Base-by-base conservation (phyloP, 1,284 basidiomycete genomes). In the Puccinia triticina region DNA sequence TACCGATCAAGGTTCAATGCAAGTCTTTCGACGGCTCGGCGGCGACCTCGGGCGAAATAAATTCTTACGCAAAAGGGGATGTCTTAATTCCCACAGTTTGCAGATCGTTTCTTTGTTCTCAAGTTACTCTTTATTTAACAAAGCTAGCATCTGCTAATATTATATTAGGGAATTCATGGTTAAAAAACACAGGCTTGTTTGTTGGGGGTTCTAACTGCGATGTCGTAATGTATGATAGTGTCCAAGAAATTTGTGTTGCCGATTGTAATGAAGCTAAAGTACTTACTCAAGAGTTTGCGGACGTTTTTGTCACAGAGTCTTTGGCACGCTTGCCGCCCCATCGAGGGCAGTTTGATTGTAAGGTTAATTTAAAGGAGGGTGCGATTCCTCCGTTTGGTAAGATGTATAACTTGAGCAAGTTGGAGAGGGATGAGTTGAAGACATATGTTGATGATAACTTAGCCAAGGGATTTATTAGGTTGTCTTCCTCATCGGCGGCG, bases 401-500 rank as follows among this genome's bases (percentile, higher is more conserved):
- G 21, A 46, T 69, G 34, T 69, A 69, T 23, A 21, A 74, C 18
- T 55, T 55, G 18, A 74, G 32, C 21, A n/a, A 74, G 40, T 1
- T 55, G 1, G 55, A 74, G 18, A 8, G 11, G 1, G 21, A 29
- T 48, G 5, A n/a, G 12, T 21, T 69, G 2, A 74, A 74, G 21
- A 2, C 10, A 14, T 74, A 59, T 55, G 29, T 55, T 1, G 48
- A 34, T 21, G 72, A 55, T 3, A 32, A 55, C 11, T 16, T 74
- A 32, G 50, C 26, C n/a, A 81, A 81, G 53, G 69, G 69, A 0
- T 81, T 81, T 50, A 81, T 81, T 50, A 21, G 43, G 29, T 32
- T 46, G 8, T 81, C 79, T 37, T 81, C 79, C n/a, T 81, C 71
- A 16, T 34, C 79, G 32, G 71, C 82, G 0, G 59, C 55, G 0